phyloP scores from a whole-genome alignment of 345 rosid species.

The Passiflora organensis region DNA sequence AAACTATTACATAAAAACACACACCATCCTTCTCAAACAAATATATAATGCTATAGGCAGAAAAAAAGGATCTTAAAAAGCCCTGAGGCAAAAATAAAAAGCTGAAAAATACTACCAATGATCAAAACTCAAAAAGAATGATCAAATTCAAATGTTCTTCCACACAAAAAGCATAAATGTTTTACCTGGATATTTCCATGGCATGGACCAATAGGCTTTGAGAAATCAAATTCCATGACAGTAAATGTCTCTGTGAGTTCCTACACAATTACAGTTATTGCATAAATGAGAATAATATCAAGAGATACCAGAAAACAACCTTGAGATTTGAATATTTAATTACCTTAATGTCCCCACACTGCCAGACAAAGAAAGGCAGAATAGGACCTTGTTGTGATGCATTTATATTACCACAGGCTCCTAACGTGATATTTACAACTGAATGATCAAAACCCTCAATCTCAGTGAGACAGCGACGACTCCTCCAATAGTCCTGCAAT shows the following conservation, averaged over 20 bases:
- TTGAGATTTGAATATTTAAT: conserved; percentile 4
- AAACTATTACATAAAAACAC: neutral
- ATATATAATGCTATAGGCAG: no score
- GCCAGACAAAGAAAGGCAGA: conserved; percentile 76
- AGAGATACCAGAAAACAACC: neutral
- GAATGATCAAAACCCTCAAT: conserved; percentile 90
- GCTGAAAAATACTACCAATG: neutral
- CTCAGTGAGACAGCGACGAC: conserved; percentile 55
- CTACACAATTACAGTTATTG: conserved; percentile 29
- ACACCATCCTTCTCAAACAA: neutral
- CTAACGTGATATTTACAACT: conserved; percentile 63
- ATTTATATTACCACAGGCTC: conserved; percentile 74
- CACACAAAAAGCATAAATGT: neutral
- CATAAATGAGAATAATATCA: neutral
- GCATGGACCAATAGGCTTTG: conserved; percentile 57
- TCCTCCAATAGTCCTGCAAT: conserved; percentile 77
- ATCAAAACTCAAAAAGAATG: neutral
- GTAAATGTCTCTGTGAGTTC: conserved; percentile 61
- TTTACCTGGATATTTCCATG: conserved; percentile 63
- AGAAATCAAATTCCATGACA: conserved; percentile 68
- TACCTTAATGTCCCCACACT: conserved; percentile 83
- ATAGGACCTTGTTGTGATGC: conserved; percentile 55
- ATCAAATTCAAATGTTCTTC: neutral
- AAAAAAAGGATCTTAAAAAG: neutral
- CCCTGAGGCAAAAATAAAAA: neutral